Evolutionary conservation across 1,139 yeast genomes (phyloP).

Genomic region (Pichia sp.): DNA sequence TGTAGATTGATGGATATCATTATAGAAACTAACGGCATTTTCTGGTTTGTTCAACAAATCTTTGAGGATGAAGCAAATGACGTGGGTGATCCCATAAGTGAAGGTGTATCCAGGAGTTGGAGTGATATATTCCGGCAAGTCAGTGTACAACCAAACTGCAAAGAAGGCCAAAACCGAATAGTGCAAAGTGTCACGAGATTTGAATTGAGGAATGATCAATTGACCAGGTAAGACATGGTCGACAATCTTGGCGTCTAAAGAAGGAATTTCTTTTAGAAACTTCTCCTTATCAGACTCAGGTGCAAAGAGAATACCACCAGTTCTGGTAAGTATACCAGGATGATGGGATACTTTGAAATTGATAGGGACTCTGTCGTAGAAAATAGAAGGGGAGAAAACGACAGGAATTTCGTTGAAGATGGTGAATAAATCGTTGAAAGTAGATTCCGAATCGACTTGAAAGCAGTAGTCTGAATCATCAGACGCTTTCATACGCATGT

Average conservation of each 20-base stretch:
- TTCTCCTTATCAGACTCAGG: slow-evolving; percentile 43
- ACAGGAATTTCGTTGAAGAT: slow-evolving; percentile 65
- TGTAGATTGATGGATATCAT: slow-evolving; percentile 32
- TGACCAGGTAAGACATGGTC: slow-evolving; percentile 85
- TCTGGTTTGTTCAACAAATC: slow-evolving; percentile 28
- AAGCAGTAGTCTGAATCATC: slow-evolving; percentile 86
- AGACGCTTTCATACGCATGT: slow-evolving; percentile 79
- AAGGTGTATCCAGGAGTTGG: slow-evolving; percentile 91
- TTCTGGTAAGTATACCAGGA: slow-evolving; percentile 81
- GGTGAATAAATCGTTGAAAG: slow-evolving; percentile 49
- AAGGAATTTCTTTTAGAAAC: slow-evolving; percentile 36
- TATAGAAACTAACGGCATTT: slow-evolving; percentile 38
- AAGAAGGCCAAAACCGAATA: slow-evolving; percentile 39
- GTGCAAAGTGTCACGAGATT: slow-evolving; percentile 41
- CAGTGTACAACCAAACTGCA: slow-evolving; percentile 78
- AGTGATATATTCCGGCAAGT: slow-evolving; percentile 77
- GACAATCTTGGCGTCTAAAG: slow-evolving; percentile 35
- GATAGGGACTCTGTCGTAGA: slow-evolving; percentile 54
- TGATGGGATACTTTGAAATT: slow-evolving; percentile 61
- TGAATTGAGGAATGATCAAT: slow-evolving; percentile 77
- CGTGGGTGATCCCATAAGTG: slow-evolving; percentile 51
- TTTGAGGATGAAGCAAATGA: slow-evolving; percentile 29
- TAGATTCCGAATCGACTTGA: slow-evolving; percentile 50
- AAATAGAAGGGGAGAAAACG: slow-evolving; percentile 70
- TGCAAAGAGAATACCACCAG: slow-evolving; percentile 66